Base-by-base conservation (phyloP, 2,329 filamentous ascomycete genomes). In the Fusarium guadeloupense region DNA sequence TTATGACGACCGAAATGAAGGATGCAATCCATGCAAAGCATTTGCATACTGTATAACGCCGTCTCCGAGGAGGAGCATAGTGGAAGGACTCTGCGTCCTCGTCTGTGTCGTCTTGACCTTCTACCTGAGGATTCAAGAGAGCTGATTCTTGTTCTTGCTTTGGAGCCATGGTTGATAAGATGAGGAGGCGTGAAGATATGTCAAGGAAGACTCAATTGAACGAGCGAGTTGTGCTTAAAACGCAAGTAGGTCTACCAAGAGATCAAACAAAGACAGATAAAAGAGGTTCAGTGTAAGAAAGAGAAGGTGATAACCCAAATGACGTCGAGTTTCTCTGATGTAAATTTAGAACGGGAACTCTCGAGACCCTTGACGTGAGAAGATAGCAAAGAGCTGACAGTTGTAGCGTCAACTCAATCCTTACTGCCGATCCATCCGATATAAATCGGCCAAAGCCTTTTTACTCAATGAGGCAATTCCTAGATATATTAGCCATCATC, bases 91-190 rank as follows among this genome's bases (percentile, higher is more conserved):
- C 64, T 23, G 34, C 34, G 10, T 67, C 64, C 26, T 62, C 65
- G 4, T 68, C 62, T 6, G 59, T 58, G 20, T 69, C 62, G 23
- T 60, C 51, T 9, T 50, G 42, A 21, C 37, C 37, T 9, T 66
- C 50, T 21, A 40, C 25, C 1, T 60, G 51, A 20, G 52, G 39
- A 17, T 68, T 56, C 25, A 69, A 52, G 16, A 62, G 57, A 1
- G 50, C 43, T 20, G 59, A 56, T 48, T 69, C 64, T 49, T 69
- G 66, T 35, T 68, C 66, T 41, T 16, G 46, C 13, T 69, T 69
- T 10, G 57, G 51, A 45, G 59, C 30, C 67, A 69, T 69, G 9
- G 34, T 30, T 54, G 7, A 9, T n/a, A 21, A 9, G 5, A 30
- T 34, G 14, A n/a, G 16, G 9, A 20, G 5, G 2, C 25, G 20